Evolutionary conservation across 2,329 filamentous ascomycete species (phyloP).

Genomic region (Eutypa lata): DNA sequence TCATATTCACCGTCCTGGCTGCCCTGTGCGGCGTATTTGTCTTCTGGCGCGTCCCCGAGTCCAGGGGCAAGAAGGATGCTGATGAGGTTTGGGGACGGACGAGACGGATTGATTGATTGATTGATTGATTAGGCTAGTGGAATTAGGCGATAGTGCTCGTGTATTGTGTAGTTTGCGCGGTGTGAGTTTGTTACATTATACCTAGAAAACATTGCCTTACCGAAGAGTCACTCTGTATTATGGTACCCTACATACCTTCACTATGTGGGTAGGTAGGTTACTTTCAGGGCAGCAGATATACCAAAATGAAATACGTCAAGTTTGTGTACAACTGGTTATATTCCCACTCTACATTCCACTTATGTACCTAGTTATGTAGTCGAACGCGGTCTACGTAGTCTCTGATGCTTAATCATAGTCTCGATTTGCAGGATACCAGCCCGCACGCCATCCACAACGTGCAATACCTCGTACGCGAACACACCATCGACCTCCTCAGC

Average conservation of each 20-base stretch:
- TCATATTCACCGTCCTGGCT: constrained; percentile 80
- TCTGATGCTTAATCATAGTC: constrained; percentile 44
- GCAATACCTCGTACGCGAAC: constrained; percentile 51
- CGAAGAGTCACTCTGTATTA: no score
- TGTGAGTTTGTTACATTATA: no score
- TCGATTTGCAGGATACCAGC: constrained; percentile 64
- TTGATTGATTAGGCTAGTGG: no score
- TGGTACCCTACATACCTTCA: no score
- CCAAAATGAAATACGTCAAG: no score
- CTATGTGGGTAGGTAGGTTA: no score
- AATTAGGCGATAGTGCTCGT: no score
- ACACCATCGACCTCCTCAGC: constrained; percentile 60
- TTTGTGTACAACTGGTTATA: no score
- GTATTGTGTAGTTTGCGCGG: neutral
- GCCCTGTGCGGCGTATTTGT: constrained; percentile 70
- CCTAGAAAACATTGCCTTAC: no score
- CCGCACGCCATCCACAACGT: constrained; percentile 77
- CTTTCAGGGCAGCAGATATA: no score
- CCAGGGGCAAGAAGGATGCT: constrained; percentile 75
- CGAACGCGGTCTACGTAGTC: constrained; percentile 25
- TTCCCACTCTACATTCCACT: neutral
- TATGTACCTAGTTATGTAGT: neutral
- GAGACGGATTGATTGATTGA: constrained; percentile 45
- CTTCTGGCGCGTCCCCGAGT: constrained; percentile 75
- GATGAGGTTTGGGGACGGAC: constrained; percentile 89